Conservation (phyloP, 352 stramenopile genomes). For the Phytopythium oedochilum region DNA sequence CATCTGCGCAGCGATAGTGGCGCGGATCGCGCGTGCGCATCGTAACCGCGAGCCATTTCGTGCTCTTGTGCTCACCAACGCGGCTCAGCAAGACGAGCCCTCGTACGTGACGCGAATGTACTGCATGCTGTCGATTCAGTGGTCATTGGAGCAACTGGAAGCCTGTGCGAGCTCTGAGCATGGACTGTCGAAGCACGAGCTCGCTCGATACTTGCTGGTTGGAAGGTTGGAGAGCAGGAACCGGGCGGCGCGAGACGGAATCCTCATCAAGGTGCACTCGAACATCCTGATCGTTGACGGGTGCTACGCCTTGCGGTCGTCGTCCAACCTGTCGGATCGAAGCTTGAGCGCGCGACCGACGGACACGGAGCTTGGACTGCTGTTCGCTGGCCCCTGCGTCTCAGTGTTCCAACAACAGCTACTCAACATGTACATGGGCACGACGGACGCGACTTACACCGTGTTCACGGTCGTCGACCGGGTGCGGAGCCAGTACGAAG, state of each 20-base stretch:
- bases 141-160: conserved; percentile 70
- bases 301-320: conserved; percentile 62
- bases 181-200: conserved; percentile 30
- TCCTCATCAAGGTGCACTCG: conserved; percentile 75
- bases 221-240: conserved; percentile 28
- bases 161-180: conserved; percentile 30
- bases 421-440: conserved; percentile 64
- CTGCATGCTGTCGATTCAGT: conserved; percentile 73
- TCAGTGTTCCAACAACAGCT: conserved; percentile 51
- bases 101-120: conserved; percentile 73
- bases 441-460: conserved; percentile 20
- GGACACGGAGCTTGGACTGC: conserved; percentile 64
- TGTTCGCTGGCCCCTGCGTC: conserved; percentile 45
- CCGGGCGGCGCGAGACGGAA: conserved; percentile 8
- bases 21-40: conserved; percentile 38
- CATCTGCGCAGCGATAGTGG: conserved; percentile 56
- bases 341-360: conserved; percentile 63
- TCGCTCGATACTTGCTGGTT: conserved; percentile 46
- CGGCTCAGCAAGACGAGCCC: conserved; percentile 71
- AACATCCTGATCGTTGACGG: conserved; percentile 78
- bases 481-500: background rate
- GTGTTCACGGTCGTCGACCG: conserved; percentile 24
- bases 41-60: conserved; percentile 34
- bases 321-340: conserved; percentile 72
- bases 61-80: conserved; percentile 68